Conservation (phyloP, 208 protist species). For the Acanthamoeba lenticulata region DNA sequence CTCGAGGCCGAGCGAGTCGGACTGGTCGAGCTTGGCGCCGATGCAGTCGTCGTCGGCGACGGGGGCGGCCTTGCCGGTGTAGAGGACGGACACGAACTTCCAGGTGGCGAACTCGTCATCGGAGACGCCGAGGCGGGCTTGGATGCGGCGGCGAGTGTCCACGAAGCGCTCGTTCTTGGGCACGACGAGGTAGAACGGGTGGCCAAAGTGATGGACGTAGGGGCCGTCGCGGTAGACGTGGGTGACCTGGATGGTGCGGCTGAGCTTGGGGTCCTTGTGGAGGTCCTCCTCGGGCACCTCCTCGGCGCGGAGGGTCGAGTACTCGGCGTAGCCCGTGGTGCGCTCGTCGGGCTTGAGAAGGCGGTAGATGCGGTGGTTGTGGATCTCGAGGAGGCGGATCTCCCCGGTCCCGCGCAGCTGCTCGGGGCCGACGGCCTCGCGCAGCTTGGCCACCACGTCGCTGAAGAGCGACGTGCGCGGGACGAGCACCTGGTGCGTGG, state of each 20-base stretch:
- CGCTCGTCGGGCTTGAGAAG: slow-evolving; percentile 15
- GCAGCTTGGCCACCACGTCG: slow-evolving; percentile 37
- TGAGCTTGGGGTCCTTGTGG: neutral
- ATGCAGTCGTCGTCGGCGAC: slow-evolving; percentile 51
- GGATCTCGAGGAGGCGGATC: slow-evolving; percentile 27
- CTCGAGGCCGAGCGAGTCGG: slow-evolving; percentile 58
- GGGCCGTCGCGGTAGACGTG: slow-evolving; percentile 14
- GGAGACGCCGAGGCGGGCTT: slow-evolving; percentile 23
- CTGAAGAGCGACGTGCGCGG: neutral
- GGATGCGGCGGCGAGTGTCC: slow-evolving; percentile 54
- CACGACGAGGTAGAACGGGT: slow-evolving; percentile 70
- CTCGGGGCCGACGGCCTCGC: neutral
- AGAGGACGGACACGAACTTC: slow-evolving; percentile 33
- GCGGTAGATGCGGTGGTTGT: slow-evolving; percentile 53
- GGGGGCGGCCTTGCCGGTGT: neutral
- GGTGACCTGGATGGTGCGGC: neutral
- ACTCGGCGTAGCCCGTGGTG: slow-evolving; percentile 35
- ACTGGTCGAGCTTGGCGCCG: neutral
- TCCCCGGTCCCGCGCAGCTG: neutral
- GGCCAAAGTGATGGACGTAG: neutral
- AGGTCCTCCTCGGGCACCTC: slow-evolving; percentile 55
- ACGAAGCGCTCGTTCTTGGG: slow-evolving; percentile 52
- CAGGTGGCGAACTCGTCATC: slow-evolving; percentile 71
- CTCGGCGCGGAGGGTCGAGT: slow-evolving; percentile 6
- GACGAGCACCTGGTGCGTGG: slow-evolving; percentile 25